Evolutionary conservation across 257 asterid species (phyloP), one percentile per base, ranked within the genome.

Genomic region (Solanum paucissectum): DNA sequence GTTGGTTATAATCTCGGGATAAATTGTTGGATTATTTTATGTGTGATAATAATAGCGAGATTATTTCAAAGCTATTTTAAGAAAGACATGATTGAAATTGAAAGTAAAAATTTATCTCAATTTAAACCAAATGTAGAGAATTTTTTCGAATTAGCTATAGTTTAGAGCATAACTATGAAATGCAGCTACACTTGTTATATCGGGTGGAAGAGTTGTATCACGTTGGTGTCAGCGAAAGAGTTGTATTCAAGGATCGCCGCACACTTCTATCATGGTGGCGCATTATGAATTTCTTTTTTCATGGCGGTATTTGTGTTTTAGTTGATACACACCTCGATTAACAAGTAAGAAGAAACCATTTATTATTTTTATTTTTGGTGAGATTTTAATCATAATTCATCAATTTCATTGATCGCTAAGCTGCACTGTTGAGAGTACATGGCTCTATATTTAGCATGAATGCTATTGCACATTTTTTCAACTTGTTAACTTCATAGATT

Each of bases 61-160:
- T 64, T n/a, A n/a, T 11, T 64, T 2, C 29, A n/a, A 62, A 23
- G 32, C 71, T 23, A 46, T 62, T 62, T 62, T 62, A 23, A n/a
- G 20, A 66, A 25, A 12, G 11, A 68, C 0, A 13, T 0, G 6
- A 6, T 27, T 27, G 18, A 68, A 27, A 27, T 12, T 12, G 1
- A 68, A 68, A 66, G 21, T 66, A 12, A 66, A 66, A 1, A 27
- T 12, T 66, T 66, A 25, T 23, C 0, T 18, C n/a, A 52, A 52
- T 52, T 52, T 52, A 52, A 52, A 18, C 0, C 0, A 52, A 49
- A 5, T 8, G 3, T 55, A 3, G 2, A 18, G 9, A 52, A 5
- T 0, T 6, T 7, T 55, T 58, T 18, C 1, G 5, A 2, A 21
- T 21, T 60, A 1, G 27, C 27, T 23, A 2, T 23, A 62, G 13